Percentiles rank a stretch among this genome's conserved stretches.
phyloP scores from a whole-genome alignment of 2,329 filamentous ascomycete genomes.

The Penicillium occitanis region DNA sequence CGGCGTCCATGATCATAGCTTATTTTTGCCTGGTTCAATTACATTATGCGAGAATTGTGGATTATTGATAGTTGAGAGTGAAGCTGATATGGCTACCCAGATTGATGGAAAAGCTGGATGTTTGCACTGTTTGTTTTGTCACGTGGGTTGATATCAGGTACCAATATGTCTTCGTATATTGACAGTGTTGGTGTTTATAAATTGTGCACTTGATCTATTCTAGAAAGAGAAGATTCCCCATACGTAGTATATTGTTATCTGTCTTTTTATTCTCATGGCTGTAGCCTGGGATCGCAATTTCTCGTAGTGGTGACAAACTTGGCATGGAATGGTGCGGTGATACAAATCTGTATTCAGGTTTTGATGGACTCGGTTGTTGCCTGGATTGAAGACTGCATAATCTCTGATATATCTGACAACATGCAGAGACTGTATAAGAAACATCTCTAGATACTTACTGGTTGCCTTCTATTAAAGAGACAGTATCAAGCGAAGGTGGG shows the following conservation, averaged over 20 bases:
- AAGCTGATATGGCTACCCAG: background rate
- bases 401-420: background rate
- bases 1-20: slow-evolving; percentile 24
- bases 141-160: slow-evolving; percentile 8
- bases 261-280: background rate
- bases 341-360: background rate
- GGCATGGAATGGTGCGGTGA: background rate
- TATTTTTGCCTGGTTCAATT: background rate
- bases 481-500: slow-evolving; percentile 3
- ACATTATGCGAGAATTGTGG: background rate
- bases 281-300: background rate
- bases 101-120: slow-evolving; percentile 5
- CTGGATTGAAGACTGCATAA: background rate
- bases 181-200: background rate
- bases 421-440: background rate
- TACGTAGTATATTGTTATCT: background rate
- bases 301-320: background rate
- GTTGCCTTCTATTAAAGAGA: background rate
- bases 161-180: background rate
- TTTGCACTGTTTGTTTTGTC: slow-evolving; percentile 21
- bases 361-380: background rate
- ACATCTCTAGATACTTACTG: background rate
- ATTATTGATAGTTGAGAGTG: background rate
- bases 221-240: background rate
- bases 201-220: background rate